Percentiles rank a stretch among this genome's conserved stretches.
phyloP scores from a whole-genome alignment of 1,284 basidiomycete species.

The Microbotryum intermedium region DNA sequence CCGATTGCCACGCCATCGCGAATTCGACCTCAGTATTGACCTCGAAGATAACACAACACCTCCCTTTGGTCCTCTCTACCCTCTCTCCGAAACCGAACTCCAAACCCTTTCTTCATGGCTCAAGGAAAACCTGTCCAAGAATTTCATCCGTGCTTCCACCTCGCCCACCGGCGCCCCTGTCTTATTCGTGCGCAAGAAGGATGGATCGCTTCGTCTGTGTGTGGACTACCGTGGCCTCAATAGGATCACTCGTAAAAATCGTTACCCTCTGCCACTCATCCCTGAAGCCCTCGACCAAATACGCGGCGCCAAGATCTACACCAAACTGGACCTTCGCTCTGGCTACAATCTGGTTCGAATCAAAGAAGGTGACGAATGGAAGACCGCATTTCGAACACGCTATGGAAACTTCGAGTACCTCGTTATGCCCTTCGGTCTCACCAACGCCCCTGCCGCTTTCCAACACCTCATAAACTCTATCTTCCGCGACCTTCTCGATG shows the following conservation, averaged over 20 bases:
- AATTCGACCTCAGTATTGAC: constrained; percentile 24
- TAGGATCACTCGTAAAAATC: constrained; percentile 40
- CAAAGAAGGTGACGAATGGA: constrained; percentile 35
- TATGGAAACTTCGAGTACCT: constrained; percentile 42
- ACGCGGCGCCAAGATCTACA: constrained; percentile 36
- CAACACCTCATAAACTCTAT: constrained; percentile 37
- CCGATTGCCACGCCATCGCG: constrained; percentile 13
- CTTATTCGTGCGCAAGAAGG: constrained; percentile 48
- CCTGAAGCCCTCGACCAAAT: constrained; percentile 40
- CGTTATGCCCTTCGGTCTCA: constrained; percentile 44
- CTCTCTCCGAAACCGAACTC: constrained; percentile 12
- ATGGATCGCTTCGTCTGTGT: constrained; percentile 41
- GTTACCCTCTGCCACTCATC: constrained; percentile 40
- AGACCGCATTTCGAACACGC: constrained; percentile 40
- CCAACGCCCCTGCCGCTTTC: constrained; percentile 42
- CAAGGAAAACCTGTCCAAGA: constrained; percentile 6
- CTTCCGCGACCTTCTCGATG: constrained; percentile 35
- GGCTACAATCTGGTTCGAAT: constrained; percentile 38
- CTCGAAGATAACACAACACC: constrained; percentile 9
- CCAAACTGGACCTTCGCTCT: constrained; percentile 36
- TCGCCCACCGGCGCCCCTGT: constrained; percentile 39
- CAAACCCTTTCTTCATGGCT: constrained; percentile 3
- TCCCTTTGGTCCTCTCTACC: constrained; percentile 20
- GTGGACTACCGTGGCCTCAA: constrained; percentile 47
- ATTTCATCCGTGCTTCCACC: constrained; percentile 7